Base-by-base conservation (phyloP, 352 stramenopile species). In the Phytopythium ostracodes region DNA sequence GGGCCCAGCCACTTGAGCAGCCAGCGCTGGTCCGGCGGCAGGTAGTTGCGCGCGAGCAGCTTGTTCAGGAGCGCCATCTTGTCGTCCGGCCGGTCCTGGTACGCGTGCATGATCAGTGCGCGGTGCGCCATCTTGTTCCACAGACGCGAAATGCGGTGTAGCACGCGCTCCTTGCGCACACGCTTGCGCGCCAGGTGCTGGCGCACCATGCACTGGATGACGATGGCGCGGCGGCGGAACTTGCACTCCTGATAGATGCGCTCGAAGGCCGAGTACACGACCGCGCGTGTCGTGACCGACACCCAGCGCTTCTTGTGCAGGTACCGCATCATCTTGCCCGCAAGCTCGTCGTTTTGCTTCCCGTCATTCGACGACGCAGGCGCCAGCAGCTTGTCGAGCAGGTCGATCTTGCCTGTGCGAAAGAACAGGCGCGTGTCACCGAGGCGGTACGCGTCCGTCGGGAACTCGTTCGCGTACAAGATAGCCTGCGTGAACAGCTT, bases 401-500 rank as follows among this genome's bases (percentile, higher is more conserved):
- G 54, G 56, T 92, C 83, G 55, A 95, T 92, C 63, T 95, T 95
- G 52, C 88, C 88, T 20, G 88, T 91, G 9, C 81, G 80, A 70
- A 96, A 96, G 50, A 96, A 96, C 10, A 93, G 58, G 5, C 84
- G 84, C 5, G 81, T 89, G 47, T 91, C 81, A 64, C 88, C 88
- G 29, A 96, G 71, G 1, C 83, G 79, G 59, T 94, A 96, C 1
- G 85, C 84, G 1, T 73, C 76, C 1, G 82, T 82, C 1, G 86
- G 84, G 56, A 96, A 92, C 44, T 84, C 68, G 62, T 92, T 90
- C 42, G 78, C 83, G 56, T 74, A 87, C 31, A 94, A 63, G 64
- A 96, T 91, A 11, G 84, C 84, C 59, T 94, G 79, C 4, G 87
- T 95, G 59, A 96, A 94, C 25, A 94, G 67, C 65, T 91, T 89